These are phyloP conservation scores for Boletus vermiculosoides DNA, from an alignment of 768 basidiomycete genomes.

Conservation along the genomic window DNA sequence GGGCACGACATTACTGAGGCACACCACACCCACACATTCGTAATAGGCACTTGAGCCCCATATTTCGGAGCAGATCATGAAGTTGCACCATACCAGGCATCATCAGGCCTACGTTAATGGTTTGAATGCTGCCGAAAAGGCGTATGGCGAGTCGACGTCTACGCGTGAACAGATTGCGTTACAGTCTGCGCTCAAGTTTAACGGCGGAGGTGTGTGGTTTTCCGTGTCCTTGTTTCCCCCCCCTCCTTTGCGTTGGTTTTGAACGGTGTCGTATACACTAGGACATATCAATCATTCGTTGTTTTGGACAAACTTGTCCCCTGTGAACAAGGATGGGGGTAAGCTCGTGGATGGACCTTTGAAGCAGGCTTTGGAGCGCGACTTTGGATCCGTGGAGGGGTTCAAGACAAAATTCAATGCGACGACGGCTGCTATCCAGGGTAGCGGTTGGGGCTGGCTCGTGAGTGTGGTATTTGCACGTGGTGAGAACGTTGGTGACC, in stretches of 20 bases:
- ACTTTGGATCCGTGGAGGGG: constrained; percentile 84
- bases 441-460: constrained; percentile 99
- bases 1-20: background rate
- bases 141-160: constrained; percentile 64
- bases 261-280: background rate
- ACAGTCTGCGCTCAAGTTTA: constrained; percentile 93
- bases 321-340: constrained; percentile 60
- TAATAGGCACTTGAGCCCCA: constrained; percentile 88
- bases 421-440: constrained; percentile 88
- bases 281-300: constrained; percentile 94
- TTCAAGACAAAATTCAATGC: constrained; percentile 89
- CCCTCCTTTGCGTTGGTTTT: too few relatives aligned
- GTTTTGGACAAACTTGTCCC: constrained; percentile 98
- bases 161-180: constrained; percentile 78
- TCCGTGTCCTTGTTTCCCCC: too few relatives aligned
- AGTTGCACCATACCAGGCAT: constrained; percentile 88
- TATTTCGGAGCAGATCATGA: constrained; percentile 93
- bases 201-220: constrained; percentile 74
- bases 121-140: constrained; percentile 87
- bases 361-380: constrained; percentile 69
- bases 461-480: constrained; percentile 39
- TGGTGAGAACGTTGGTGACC: background rate
- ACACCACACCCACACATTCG: background rate
- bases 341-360: constrained; percentile 64
- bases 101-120: constrained; percentile 94